Conservation (phyloP, 345 rosid genomes). For the Limnanthes douglasii region DNA sequence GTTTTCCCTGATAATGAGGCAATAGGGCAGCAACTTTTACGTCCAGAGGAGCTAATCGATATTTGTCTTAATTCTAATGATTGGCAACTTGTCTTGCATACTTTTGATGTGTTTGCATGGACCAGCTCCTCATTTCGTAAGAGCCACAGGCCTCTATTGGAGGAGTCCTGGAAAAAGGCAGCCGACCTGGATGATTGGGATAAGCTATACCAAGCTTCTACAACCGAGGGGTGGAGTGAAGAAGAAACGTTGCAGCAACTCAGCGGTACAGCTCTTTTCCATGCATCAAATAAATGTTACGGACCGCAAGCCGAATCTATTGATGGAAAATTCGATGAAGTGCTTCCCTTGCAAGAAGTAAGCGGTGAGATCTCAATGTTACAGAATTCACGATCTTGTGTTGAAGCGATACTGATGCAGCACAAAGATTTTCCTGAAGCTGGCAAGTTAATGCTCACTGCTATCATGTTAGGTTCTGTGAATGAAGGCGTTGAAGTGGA, state of each 20-base stretch:
- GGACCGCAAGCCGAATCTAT: slow-evolving; percentile 45
- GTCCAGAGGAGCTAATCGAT: slow-evolving; percentile 62
- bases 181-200: slow-evolving; percentile 79
- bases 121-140: slow-evolving; percentile 64
- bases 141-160: slow-evolving; percentile 55
- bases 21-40: slow-evolving; percentile 26
- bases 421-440: slow-evolving; percentile 76
- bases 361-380: slow-evolving; percentile 10
- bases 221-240: slow-evolving; percentile 75
- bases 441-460: slow-evolving; percentile 76
- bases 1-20: slow-evolving; percentile 21
- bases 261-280: slow-evolving; percentile 51
- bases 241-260: slow-evolving; percentile 58
- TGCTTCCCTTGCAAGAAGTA: slow-evolving; percentile 56
- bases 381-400: slow-evolving; percentile 26
- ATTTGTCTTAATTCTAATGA: slow-evolving; percentile 42
- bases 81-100: slow-evolving; percentile 36
- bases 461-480: slow-evolving; percentile 47
- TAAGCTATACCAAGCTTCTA: slow-evolving; percentile 39
- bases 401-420: slow-evolving; percentile 74
- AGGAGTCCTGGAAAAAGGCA: slow-evolving; percentile 84
- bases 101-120: slow-evolving; percentile 85
- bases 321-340: slow-evolving; percentile 51
- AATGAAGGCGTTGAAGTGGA: slow-evolving; percentile 15
- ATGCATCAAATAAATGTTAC: slow-evolving; percentile 59